Base-by-base conservation (phyloP, 1,284 basidiomycete genomes). In the Grifola frondosa region DNA sequence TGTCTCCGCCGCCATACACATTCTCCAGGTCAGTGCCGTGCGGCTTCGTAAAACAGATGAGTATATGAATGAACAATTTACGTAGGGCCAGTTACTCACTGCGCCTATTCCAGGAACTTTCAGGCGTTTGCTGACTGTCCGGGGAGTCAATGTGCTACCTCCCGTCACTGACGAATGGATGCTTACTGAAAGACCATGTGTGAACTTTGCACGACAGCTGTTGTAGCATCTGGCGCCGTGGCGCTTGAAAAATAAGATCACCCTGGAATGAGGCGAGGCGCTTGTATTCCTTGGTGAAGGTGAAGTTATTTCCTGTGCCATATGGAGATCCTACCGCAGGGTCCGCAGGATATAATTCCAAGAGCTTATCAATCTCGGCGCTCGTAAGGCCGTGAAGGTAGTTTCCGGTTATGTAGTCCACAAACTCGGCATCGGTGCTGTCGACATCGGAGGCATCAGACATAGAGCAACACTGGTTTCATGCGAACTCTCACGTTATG, bases 51-150 rank as follows among this genome's bases (percentile, higher is more conserved):
- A 24, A 32, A 16, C 10, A 20, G 26, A 5, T 10, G 13, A 11
- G 7, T 16, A 22, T 19, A 17, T 22, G 25, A 21, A 15, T 15
- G 7, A 16, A 21, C 25, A 3, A 54, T 70, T 40, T 58, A 78
- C 77, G 78, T 72, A 3, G 75, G 78, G 5, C 80, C 78, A 54
- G 71, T 71, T 3, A 55, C 66, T 54, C 32, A 73, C 73, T 6
- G 74, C 66, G 28, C 75, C 75, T 10, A 78, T 53, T 20, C 63
- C 51, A 17, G 72, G 66, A 4, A 69, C 22, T 45, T 75, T 73
- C 19, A 66, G 50, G 9, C 71, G 64, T 53, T 75, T 71, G 55
- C 50, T 72, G 45, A 72, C 74, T 77, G 21, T 5, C 5, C 12
- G 4, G 5, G 11, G 64, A 60, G 13, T 10, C 74, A 73, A 53